Base-by-base conservation (phyloP, 495 filamentous ascomycete genomes). In the Tetracladium marchalianum region DNA sequence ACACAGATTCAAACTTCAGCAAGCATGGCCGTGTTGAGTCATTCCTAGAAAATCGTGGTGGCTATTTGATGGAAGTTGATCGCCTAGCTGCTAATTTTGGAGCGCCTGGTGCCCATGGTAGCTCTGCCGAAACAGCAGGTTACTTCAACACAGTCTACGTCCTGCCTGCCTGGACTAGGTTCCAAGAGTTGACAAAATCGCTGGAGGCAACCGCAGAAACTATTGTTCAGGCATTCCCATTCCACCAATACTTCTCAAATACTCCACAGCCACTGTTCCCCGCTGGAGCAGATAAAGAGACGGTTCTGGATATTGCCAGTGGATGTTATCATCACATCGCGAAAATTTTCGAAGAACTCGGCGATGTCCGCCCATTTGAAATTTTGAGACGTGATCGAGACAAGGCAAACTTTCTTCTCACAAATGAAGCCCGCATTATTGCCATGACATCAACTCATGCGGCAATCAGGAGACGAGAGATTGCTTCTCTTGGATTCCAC, bases 391-490 rank as follows among this genome's bases (percentile, higher is more conserved):
- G 80, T 31, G 81, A 87, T 34, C 79, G 85, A 37, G 92, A 97
- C 59, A 94, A 89, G 61, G 85, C 88, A 27, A 96, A 97, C 60
- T 97, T 96, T 58, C 78, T 99, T 6, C 76, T 99, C 11, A 79
- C 90, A 6, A 97, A 90, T 56, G 92, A 97, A 61, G 92, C 92
- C 11, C 80, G 92, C 5, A 88, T 99, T 39, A 84, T 99, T 51
- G 92, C 92, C 43, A 97, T 97, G 93, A 99, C 92, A 9, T 88
- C 87, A 2, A 99, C 92, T 1, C 92, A 99, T 65, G 93, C 92
- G 10, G 92, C 92, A n/a, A 99, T 98, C 82, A 82, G 90, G 47
- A 74, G 89, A 40, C 80, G 85, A 50, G 92, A 97, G 56, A 99
- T 99, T 55, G 82, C 87, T 0, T 73, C 77, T 15, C 72, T 96